Evolutionary conservation across 495 filamentous ascomycete genomes (phyloP), one percentile per base, ranked within the genome.

Genomic region (Aspergillus carlsbadensis): DNA sequence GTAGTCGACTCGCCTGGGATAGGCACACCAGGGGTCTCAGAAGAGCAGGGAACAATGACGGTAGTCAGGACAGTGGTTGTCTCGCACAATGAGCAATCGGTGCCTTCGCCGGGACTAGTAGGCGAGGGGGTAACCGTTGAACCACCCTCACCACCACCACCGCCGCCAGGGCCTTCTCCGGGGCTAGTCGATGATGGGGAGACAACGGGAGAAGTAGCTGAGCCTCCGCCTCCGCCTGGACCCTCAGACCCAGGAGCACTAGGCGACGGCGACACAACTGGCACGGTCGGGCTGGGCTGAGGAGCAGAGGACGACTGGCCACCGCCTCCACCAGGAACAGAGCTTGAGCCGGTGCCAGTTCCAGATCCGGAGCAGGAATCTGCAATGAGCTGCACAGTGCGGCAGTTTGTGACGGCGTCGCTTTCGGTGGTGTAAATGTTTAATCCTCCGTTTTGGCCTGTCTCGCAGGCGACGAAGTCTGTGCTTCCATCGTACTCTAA

Each of bases 401-500:
- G 61, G 65, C 83, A 86, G 42, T 61, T 57, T 22, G 75, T 73
- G 14, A 73, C 70, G 43, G 73, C 70, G 13, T 71, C 67, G 37
- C 71, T 71, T 46, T 74, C 73, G 13, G 61, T 71, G 5, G 72
- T 75, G 62, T 85, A 84, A 61, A 85, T 65, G 68, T 84, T 85
- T 42, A 68, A 62, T 26, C 72, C 75, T 18, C 65, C 72, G 15
- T 75, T 70, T 39, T 78, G 64, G 10, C 79, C 81, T 10, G 79
- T 81, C 26, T 76, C 65, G 54, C 82, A 87, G 41, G 77, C 75
- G 62, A 80, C 77, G 64, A 85, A 87, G 7, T 65, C 58, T 13
- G 68, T 60, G 57, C 65, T 72, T 26, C 75, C 77, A 21, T 75
- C 62, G 42, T 64, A 79, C 13, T 70, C 71, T 36, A 84, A 54